phyloP scores from a whole-genome alignment of 176 grass and related monocot species.

The Aegilops tauschii region DNA sequence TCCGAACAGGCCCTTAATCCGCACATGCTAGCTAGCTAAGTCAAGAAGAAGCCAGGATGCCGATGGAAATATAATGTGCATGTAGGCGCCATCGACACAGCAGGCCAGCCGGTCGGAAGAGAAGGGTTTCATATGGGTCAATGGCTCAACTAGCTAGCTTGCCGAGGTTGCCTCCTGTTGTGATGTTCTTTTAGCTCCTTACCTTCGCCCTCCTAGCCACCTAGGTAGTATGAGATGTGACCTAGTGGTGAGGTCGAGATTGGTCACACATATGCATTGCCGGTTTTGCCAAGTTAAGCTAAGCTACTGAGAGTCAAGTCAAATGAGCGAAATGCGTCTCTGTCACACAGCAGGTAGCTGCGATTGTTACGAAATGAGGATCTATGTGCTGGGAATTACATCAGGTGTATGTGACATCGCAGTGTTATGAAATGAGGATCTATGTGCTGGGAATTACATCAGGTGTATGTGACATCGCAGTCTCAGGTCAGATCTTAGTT shows the following conservation, averaged over 20 bases:
- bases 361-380: too few species aligned
- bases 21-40: neutral
- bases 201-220: too few species aligned
- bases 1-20: neutral
- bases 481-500: neutral
- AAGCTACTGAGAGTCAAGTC: too few species aligned
- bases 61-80: slow-evolving; percentile 6
- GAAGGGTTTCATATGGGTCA: slow-evolving; percentile 11
- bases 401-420: too few species aligned
- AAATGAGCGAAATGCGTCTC: too few species aligned
- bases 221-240: too few species aligned
- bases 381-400: too few species aligned
- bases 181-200: neutral
- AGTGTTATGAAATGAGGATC: too few species aligned
- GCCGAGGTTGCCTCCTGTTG: neutral
- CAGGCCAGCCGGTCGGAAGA: neutral
- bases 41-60: neutral
- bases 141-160: neutral
- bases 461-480: neutral
- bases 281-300: too few species aligned
- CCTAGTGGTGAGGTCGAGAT: too few species aligned
- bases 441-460: neutral
- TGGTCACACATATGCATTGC: too few species aligned
- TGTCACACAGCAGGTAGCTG: too few species aligned
- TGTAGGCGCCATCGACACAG: neutral